Base-by-base conservation (phyloP, 31 red algal genomes). In the Odonthalia washingtoniensis region DNA sequence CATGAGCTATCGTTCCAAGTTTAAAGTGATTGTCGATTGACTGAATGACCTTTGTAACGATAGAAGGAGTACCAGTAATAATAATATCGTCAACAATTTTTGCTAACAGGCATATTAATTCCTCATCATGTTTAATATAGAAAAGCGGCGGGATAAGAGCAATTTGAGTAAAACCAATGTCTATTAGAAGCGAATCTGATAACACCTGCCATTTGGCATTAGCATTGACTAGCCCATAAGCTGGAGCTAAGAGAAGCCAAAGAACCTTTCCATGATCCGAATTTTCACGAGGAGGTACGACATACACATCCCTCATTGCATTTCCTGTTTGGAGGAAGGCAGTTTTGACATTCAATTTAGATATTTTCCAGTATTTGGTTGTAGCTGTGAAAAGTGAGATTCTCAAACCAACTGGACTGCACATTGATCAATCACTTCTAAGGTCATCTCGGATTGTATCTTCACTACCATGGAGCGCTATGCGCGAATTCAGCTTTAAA, bases 221-320 rank as follows among this genome's bases (percentile, higher is more conserved):
- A n/a, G n/a, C n/a, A n/a, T n/a, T n/a, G n/a, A 38, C 64, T 21
- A 83, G 63, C n/a, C 80, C 80, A 70, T 83, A 83, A 26, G 80
- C 60, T 2, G 80, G 62, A 2, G 80, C 21, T 6, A 83, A 64
- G 5, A 39, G 36, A 39, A 83, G 60, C 80, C 80, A 83, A n/a
- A 67, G 60, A 37, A 41, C 1, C 27, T 33, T 16, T 18, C 60
- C 2, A 1, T 52, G n/a, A 27, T 26, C 12, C 14, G 62, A 3
- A 83, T 64, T 67, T 6, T 83, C 63, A 34, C 37, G 3, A 34
- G 80, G 80, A 3, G 80, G 64, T 5, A 83, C 37, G 17, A 83
- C 64, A 44, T 69, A 83, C n/a, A 83, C 1, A n/a, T n/a, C n/a
- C n/a, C n/a, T n/a, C n/a, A n/a, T n/a, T n/a, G n/a, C n/a, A n/a